Evolutionary conservation across 2,329 filamentous ascomycete species (phyloP), one percentile per base, ranked within the genome.

Genomic region (Stemphylium beticola): DNA sequence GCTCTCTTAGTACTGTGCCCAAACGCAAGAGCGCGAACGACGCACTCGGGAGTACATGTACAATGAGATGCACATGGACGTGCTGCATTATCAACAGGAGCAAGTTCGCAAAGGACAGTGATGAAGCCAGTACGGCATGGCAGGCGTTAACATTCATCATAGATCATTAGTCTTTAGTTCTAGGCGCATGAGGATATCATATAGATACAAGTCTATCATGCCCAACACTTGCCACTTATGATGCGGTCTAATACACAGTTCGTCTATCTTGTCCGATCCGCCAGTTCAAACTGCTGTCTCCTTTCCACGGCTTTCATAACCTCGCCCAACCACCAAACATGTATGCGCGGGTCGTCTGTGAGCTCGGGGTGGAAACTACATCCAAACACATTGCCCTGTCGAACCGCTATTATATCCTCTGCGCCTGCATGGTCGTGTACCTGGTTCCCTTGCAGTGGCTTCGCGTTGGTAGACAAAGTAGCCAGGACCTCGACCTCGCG

Each of bases 301-400:
- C 64, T 60, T 53, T 72, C 60, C 7, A 69, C 61, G 2, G 74
- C 71, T 52, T 67, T 67, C 41, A 73, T 20, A 2, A 92, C 89
- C 75, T 93, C 85, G 64, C 83, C 79, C 71, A 99, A 71, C 95
- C 95, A 99, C 95, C 95, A 98, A 4, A 85, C 82, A 76, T 99
- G 95, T 69, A 98, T 96, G 51, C 95, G 84, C 52, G 87, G 81
- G 77, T 99, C 95, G 7, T 87, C 85, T 0, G 93, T 98, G 74
- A 99, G 76, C 76, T 99, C 95, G 0, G 95, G 95, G 68, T 98
- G 95, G 72, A 98, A 99, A 69, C 93, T 97, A 3, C 90, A 97
- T 4, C 92, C 95, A 66, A 98, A 89, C 0, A 96, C 89, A 75
- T 97, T 97, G 0, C 89, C 91, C 77, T 98, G 93, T 61, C 85